Evolutionary conservation across 108 stramenopile species (phyloP).

Genomic region (Seminavis robusta): DNA sequence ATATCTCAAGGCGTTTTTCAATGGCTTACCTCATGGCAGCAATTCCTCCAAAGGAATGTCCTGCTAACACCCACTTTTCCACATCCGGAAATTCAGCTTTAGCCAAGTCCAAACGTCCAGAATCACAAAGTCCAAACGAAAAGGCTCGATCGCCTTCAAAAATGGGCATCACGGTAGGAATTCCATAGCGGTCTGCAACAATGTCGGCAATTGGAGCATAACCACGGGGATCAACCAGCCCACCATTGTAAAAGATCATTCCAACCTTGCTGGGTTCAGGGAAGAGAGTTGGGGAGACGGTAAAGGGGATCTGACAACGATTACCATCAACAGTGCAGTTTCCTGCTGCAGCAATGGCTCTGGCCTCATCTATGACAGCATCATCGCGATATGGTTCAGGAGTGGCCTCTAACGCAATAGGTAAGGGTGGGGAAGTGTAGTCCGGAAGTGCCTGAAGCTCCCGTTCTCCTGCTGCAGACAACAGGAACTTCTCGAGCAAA

Average conservation of each 20-base stretch:
- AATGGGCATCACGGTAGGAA: constrained; percentile 19
- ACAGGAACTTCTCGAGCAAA: too few species aligned
- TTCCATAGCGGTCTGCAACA: constrained; percentile 9
- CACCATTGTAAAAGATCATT: constrained; percentile 26
- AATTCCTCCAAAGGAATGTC: constrained; percentile 35
- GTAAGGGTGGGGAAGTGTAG: constrained; percentile 23
- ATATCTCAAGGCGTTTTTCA: too few species aligned
- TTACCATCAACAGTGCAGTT: constrained; percentile 6
- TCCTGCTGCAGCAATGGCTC: constrained; percentile 19
- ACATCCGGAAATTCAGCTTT: constrained; percentile 14
- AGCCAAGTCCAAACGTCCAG: constrained; percentile 18
- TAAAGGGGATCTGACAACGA: constrained; percentile 20
- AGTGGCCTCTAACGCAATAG: constrained; percentile 18
- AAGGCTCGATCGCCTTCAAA: constrained; percentile 22
- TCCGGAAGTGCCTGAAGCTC: constrained; percentile 17
- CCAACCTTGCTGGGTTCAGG: constrained; percentile 5
- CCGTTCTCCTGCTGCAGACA: too few species aligned
- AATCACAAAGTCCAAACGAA: constrained; percentile 8
- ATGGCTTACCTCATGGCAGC: constrained; percentile 6
- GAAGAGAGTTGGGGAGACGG: not conserved
- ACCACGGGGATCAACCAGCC: constrained; percentile 30
- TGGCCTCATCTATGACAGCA: constrained; percentile 9
- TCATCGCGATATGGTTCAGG: constrained; percentile 20
- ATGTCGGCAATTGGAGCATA: constrained; percentile 16
- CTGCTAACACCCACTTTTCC: constrained; percentile 26